Percentiles rank a stretch among this genome's conserved stretches.
These are phyloP conservation scores for Ceratocystis huliohia DNA, from an alignment of 2,329 filamentous ascomycete genomes.

Conservation along the genomic window DNA sequence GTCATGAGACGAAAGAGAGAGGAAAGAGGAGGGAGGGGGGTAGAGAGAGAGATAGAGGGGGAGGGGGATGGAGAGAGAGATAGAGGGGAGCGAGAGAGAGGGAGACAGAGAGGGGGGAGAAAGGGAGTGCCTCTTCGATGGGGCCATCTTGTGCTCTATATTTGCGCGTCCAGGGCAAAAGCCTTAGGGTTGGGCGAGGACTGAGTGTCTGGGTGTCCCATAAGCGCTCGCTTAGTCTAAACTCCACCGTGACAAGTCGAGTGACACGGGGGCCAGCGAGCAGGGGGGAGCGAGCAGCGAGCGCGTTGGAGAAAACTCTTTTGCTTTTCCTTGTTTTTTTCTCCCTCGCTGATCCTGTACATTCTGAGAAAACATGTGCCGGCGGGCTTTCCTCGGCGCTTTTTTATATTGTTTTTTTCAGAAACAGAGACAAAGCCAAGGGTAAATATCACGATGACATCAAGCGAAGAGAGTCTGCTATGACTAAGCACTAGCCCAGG, in stretches of 20 bases:
- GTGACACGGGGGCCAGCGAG: conserved; percentile 1
- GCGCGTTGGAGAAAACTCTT: background rate
- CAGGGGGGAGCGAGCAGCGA: background rate
- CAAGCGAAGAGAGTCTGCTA: background rate
- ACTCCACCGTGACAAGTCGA: background rate
- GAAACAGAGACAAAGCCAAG: background rate
- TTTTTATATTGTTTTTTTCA: background rate
- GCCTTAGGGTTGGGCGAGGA: background rate
- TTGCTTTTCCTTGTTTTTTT: background rate
- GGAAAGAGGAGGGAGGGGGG: too few species aligned
- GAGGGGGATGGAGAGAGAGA: too few species aligned
- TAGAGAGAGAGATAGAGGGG: too few species aligned
- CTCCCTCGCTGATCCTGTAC: too few species aligned
- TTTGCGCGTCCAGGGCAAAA: background rate
- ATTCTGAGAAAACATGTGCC: background rate
- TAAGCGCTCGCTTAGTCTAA: conserved; percentile 4
- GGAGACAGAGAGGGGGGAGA: background rate
- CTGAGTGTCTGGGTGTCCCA: background rate
- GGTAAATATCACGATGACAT: background rate
- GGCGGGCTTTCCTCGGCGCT: conserved; percentile 6
- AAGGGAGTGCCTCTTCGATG: background rate
- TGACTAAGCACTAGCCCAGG: background rate
- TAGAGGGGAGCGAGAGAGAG: too few species aligned
- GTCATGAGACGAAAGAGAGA: background rate
- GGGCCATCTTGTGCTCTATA: background rate